Conservation (phyloP, 768 basidiomycete genomes). For the Mycena chlorophos region DNA sequence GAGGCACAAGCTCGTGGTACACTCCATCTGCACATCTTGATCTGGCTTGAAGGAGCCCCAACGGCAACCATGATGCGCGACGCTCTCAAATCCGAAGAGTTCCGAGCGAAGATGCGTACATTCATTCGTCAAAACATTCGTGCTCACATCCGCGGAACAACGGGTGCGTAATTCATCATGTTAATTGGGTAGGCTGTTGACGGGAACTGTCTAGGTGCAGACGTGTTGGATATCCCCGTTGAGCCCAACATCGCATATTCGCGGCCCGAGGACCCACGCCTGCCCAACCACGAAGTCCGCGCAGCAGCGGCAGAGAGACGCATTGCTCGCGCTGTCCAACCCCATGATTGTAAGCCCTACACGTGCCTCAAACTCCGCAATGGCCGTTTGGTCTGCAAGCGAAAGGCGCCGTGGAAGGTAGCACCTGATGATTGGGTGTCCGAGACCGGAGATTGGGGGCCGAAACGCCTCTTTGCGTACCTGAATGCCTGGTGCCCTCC, state of each 20-base stretch:
- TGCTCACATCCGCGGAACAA: slow-evolving; percentile 30
- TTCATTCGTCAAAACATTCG: slow-evolving; percentile 35
- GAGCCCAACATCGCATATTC: slow-evolving; percentile 31
- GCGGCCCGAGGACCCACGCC: slow-evolving; percentile 35
- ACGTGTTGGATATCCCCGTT: slow-evolving; percentile 21
- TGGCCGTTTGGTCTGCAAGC: slow-evolving; percentile 33
- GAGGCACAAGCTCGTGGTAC: slow-evolving; percentile 45
- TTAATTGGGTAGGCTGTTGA: no score
- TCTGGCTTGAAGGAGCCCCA: slow-evolving; percentile 38
- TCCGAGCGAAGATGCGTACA: slow-evolving; percentile 25
- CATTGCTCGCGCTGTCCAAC: slow-evolving; percentile 31
- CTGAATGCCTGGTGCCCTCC: slow-evolving; percentile 33
- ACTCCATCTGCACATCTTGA: slow-evolving; percentile 41
- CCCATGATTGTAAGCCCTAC: slow-evolving; percentile 31
- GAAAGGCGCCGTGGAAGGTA: slow-evolving; percentile 30
- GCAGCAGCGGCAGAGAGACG: slow-evolving; percentile 16
- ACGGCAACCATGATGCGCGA: slow-evolving; percentile 19
- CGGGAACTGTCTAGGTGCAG: no score
- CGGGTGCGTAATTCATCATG: not conserved
- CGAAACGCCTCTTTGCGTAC: slow-evolving; percentile 19
- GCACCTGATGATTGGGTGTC: slow-evolving; percentile 26
- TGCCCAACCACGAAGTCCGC: slow-evolving; percentile 12
- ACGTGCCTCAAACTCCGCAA: slow-evolving; percentile 25
- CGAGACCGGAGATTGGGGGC: slow-evolving; percentile 31
- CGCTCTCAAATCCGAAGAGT: slow-evolving; percentile 26